These are phyloP conservation scores for Chrysosphaeria jannelii DNA, from an alignment of 2,329 filamentous ascomycete species.

Conservation along the genomic window DNA sequence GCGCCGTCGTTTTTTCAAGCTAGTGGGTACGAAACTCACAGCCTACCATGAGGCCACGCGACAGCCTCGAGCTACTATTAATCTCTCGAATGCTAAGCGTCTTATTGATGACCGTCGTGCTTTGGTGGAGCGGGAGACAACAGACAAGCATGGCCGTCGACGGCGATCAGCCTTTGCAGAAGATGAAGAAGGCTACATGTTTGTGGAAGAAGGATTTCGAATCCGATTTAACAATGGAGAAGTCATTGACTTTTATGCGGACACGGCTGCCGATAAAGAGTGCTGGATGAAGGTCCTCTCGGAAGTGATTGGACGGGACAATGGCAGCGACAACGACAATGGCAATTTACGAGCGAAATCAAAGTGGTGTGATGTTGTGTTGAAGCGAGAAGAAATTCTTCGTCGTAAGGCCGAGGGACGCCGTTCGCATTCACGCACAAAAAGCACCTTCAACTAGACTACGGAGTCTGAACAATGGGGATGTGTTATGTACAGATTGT, in stretches of 20 bases:
- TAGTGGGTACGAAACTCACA: conserved; percentile 69
- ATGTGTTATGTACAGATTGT: conserved; percentile 1
- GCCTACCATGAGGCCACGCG: conserved; percentile 89
- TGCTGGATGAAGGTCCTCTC: conserved; percentile 76
- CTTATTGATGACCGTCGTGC: conserved; percentile 75
- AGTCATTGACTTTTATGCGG: conserved; percentile 94
- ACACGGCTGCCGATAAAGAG: conserved; percentile 63
- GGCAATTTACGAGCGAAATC: conserved; percentile 13
- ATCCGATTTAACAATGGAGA: conserved; percentile 97
- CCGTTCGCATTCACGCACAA: conserved; percentile 22
- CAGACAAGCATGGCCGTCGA: conserved; percentile 44
- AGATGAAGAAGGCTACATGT: conserved; percentile 98
- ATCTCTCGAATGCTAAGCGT: conserved; percentile 71
- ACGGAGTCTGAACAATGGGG: background rate
- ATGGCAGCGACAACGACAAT: conserved; percentile 13
- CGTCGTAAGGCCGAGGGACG: conserved; percentile 21
- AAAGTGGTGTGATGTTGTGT: conserved; percentile 37
- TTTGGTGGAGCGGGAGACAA: conserved; percentile 58
- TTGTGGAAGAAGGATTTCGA: conserved; percentile 95
- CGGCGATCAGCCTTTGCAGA: conserved; percentile 89
- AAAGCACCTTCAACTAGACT: conserved; percentile 13
- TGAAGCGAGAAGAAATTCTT: conserved; percentile 30
- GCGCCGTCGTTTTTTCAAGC: conserved; percentile 91
- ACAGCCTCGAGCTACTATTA: conserved; percentile 89
- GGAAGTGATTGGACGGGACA: conserved; percentile 31